Conservation (phyloP, 2,329 filamentous ascomycete genomes). For the Neoscytalidium dimidiatum region DNA sequence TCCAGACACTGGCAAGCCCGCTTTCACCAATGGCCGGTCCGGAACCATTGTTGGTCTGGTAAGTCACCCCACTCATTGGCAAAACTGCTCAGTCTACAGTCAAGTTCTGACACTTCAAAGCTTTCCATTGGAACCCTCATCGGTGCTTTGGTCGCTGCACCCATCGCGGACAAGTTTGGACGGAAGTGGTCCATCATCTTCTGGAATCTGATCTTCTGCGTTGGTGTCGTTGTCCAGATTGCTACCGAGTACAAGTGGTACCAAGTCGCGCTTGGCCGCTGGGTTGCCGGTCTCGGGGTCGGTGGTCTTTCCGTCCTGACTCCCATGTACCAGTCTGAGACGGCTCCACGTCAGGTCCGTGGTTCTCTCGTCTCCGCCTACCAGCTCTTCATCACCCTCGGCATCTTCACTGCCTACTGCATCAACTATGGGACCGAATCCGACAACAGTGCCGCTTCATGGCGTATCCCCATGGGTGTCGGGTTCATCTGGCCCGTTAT, state of each 20-base stretch:
- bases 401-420: constrained; percentile 57
- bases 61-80: constrained; percentile 17
- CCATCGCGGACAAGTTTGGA: constrained; percentile 63
- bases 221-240: constrained; percentile 68
- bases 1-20: constrained; percentile 24
- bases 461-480: constrained; percentile 65
- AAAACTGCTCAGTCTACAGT: neutral
- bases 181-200: constrained; percentile 64
- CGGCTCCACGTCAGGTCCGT: constrained; percentile 64
- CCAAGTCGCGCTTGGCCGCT: constrained; percentile 64
- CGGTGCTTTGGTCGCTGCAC: constrained; percentile 62
- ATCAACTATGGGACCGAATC: constrained; percentile 61
- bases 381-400: constrained; percentile 70
- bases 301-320: constrained; percentile 63
- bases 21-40: constrained; percentile 35
- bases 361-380: constrained; percentile 61
- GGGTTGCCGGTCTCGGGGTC: constrained; percentile 67
- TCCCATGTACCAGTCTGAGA: constrained; percentile 67
- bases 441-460: constrained; percentile 50
- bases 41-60: constrained; percentile 38
- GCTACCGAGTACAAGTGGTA: constrained; percentile 59
- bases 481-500: constrained; percentile 59
- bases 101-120: constrained; percentile 29
- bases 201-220: constrained; percentile 63
- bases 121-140: constrained; percentile 68